phyloP scores from a whole-genome alignment of 371 early-diverging fungal genomes.

The Zopfochytrium polystomum region DNA sequence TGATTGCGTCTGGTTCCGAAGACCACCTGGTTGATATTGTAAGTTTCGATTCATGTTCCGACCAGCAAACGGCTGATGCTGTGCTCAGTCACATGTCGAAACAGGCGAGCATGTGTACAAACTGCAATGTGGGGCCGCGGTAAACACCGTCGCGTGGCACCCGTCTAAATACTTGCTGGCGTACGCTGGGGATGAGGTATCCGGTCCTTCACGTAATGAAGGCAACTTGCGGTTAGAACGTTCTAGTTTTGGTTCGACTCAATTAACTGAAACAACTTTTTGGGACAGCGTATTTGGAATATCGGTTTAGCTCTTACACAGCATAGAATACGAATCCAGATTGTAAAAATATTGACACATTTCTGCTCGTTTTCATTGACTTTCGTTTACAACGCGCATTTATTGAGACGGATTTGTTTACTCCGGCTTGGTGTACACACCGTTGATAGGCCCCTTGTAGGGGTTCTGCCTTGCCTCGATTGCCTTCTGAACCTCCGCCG shows the following conservation, averaged over 20 bases:
- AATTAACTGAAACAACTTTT: too few relatives aligned
- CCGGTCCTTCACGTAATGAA: not conserved
- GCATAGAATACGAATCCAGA: too few relatives aligned
- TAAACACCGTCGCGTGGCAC: conserved; percentile 82
- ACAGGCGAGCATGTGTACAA: conserved; percentile 70
- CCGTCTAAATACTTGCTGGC: conserved; percentile 74
- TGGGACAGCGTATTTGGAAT: too few relatives aligned
- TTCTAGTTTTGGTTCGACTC: too few relatives aligned
- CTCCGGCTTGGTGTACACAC: too few relatives aligned
- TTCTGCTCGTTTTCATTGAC: too few relatives aligned
- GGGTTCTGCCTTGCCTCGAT: conserved; percentile 87
- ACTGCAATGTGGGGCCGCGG: conserved; percentile 65
- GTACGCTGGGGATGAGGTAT: conserved; percentile 72
- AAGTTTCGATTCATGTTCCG: conserved; percentile 28
- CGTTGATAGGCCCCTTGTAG: conserved; percentile 51
- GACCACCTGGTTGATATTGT: conserved; percentile 77
- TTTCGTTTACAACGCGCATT: too few relatives aligned
- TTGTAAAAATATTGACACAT: too few relatives aligned
- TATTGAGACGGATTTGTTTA: too few relatives aligned
- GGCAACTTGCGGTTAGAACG: not conserved
- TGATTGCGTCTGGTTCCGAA: conserved; percentile 79
- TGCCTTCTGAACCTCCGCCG: conserved; percentile 79
- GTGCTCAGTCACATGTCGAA: conserved; percentile 65
- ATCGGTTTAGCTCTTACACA: too few relatives aligned
- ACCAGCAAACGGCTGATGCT: not conserved